Base-by-base conservation (phyloP, 306 rosid species). In the Corylus heterophylla region DNA sequence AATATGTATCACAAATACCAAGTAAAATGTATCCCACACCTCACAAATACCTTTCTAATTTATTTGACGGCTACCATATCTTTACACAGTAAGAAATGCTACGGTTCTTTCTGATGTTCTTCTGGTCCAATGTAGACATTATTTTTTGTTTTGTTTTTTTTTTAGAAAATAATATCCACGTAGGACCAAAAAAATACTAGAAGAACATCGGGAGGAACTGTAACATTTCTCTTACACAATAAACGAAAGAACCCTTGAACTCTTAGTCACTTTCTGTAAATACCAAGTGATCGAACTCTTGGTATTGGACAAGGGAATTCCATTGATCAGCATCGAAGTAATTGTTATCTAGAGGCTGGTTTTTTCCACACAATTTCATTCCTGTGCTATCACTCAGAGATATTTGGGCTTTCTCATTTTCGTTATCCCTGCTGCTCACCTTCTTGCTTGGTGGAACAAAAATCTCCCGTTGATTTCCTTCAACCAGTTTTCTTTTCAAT, bases 231-330 rank as follows among this genome's bases (percentile, higher is more conserved):
- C 10, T 9, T 45, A 9, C 7, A 45, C 10, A 45, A 49, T 12
- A 18, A 2, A 6, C 69, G 12, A 62, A 62, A 63, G n/a, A 29
- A 35, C 47, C 70, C 12, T 31, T 12, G 45, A 42, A 42, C 1
- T 29, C 66, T 59, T 59, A 3, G 20, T 80, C 54, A 76, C 74
- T 74, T 77, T 74, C 80, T 45, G 64, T 61, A n/a, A 77, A 83
- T 78, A 59, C 85, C 54, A 81, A 62, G 73, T 86, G 74, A 77
- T 76, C 78, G 29, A 83, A 75, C 85, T 85, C 88, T 75, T 83
- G 88, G 78, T 86, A 82, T 74, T 81, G 83, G 74, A 50, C 66
- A 52, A 79, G 56, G 12, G 86, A 81, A 81, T 56, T 85, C 89
- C 91, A 84, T 64, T 69, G 84, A 35, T 80, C 90, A 29, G 75